Percentiles rank a stretch among this genome's conserved stretches.
These are phyloP conservation scores for Monosporascus ibericus DNA, from an alignment of 2,329 filamentous ascomycete species.

Conservation along the genomic window DNA sequence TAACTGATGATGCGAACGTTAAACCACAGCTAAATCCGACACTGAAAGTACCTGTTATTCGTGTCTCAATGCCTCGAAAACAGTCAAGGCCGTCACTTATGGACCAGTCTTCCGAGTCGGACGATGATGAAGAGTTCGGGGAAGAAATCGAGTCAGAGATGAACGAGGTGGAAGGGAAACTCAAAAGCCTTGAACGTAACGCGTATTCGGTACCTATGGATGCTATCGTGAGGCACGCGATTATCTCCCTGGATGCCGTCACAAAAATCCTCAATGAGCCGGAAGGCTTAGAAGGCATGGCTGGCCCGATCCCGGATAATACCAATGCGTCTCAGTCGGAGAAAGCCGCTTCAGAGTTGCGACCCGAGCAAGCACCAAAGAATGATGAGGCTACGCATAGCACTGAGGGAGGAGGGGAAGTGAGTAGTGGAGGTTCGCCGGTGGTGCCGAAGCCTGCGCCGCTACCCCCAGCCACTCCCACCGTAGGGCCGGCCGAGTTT, in stretches of 20 bases:
- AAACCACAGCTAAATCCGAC: conserved; percentile 8
- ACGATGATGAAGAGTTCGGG: conserved; percentile 54
- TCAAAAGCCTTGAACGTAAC: conserved; percentile 39
- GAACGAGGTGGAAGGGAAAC: conserved; percentile 41
- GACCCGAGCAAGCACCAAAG: conserved; percentile 14
- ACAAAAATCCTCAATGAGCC: conserved; percentile 39
- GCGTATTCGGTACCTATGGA: conserved; percentile 32
- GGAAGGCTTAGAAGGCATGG: conserved; percentile 36
- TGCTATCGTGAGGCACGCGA: conserved; percentile 40
- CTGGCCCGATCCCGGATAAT: conserved; percentile 35
- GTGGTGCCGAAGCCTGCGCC: not conserved
- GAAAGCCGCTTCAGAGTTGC: conserved; percentile 11
- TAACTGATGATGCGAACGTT: conserved; percentile 5
- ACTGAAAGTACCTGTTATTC: conserved; percentile 22
- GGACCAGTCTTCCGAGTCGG: conserved; percentile 44
- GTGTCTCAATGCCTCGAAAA: conserved; percentile 35
- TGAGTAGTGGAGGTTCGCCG: not conserved
- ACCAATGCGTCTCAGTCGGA: conserved; percentile 17
- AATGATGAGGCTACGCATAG: conserved; percentile 1
- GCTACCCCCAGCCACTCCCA: not conserved
- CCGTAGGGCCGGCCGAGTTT: not conserved
- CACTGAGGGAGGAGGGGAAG: not conserved
- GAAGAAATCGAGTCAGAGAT: conserved; percentile 51
- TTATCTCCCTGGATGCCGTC: conserved; percentile 43
- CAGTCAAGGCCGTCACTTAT: conserved; percentile 22